Conservation (phyloP, 1,284 basidiomycete genomes). For the Singerocomus inundabilis region DNA sequence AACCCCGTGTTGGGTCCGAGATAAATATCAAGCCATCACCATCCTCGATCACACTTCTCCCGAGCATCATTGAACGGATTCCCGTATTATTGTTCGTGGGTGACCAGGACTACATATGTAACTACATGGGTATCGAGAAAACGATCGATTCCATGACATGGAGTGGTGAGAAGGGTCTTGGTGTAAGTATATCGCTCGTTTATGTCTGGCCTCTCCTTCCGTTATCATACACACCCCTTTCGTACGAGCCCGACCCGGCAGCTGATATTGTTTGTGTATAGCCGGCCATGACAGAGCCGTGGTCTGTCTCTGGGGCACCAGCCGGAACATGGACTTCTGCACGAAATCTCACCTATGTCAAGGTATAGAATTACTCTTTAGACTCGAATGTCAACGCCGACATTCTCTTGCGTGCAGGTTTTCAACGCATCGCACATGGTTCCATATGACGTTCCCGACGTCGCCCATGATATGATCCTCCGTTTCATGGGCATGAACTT, state of each 20-base stretch:
- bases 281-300: constrained; percentile 73
- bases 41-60: constrained; percentile 78
- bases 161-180: constrained; percentile 83
- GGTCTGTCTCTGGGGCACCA: constrained; percentile 75
- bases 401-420: constrained; percentile 43
- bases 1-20: constrained; percentile 61
- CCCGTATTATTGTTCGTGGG: constrained; percentile 92
- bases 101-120: constrained; percentile 96
- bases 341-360: constrained; percentile 92
- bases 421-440: constrained; percentile 95
- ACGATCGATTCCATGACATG: constrained; percentile 84
- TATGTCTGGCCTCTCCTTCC: constrained; percentile 1
- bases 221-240: background rate
- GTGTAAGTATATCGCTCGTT: constrained; percentile 50
- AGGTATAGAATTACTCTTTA: constrained; percentile 42
- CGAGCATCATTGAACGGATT: constrained; percentile 75
- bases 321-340: constrained; percentile 91
- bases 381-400: background rate
- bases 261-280: constrained; percentile 31
- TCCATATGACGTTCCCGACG: constrained; percentile 86
- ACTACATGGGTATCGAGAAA: constrained; percentile 87
- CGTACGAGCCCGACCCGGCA: background rate
- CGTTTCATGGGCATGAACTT: constrained; percentile 93
- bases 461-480: constrained; percentile 96
- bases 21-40: constrained; percentile 60